Conservation (phyloP, 257 asterid species). For the Rubia yunnanensis region DNA sequence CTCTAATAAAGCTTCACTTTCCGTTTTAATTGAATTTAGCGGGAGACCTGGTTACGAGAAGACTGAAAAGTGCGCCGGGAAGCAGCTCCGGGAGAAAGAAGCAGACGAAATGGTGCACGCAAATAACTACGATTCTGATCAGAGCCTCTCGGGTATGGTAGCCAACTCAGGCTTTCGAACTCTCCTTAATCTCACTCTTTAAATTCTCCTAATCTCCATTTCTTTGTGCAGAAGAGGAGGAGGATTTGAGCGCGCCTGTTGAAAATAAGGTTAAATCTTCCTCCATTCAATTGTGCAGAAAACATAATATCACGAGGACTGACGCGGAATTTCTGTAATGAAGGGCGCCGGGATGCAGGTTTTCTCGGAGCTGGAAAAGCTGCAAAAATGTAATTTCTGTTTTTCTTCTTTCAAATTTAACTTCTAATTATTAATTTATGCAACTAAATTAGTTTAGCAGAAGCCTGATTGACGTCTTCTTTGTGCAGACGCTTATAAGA, state of each 20-base stretch:
- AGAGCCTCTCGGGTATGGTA: conserved; percentile 62
- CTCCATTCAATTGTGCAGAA: background rate
- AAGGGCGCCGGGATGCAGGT: conserved; percentile 40
- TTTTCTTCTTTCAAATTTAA: background rate
- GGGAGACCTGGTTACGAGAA: background rate
- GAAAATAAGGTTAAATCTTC: conserved; percentile 37
- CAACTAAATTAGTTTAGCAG: background rate
- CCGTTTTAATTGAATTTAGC: background rate
- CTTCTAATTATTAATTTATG: background rate
- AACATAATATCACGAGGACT: too few relatives aligned
- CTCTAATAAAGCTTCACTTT: too few relatives aligned
- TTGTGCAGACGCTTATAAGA: conserved; percentile 38
- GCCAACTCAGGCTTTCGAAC: background rate
- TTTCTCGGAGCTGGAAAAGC: conserved; percentile 50
- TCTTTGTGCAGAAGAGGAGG: conserved; percentile 41
- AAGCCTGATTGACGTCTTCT: conserved; percentile 11
- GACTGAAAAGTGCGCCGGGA: background rate
- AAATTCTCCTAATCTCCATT: background rate
- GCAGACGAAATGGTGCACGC: background rate
- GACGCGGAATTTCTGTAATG: background rate
- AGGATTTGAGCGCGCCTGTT: conserved; percentile 32
- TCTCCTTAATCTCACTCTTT: background rate
- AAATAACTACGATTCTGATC: conserved; percentile 44
- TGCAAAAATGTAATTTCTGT: conserved; percentile 35
- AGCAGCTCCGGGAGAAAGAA: background rate